These are phyloP conservation scores for Emericellopsis terricola DNA, from an alignment of 495 filamentous ascomycete genomes.

Conservation along the genomic window DNA sequence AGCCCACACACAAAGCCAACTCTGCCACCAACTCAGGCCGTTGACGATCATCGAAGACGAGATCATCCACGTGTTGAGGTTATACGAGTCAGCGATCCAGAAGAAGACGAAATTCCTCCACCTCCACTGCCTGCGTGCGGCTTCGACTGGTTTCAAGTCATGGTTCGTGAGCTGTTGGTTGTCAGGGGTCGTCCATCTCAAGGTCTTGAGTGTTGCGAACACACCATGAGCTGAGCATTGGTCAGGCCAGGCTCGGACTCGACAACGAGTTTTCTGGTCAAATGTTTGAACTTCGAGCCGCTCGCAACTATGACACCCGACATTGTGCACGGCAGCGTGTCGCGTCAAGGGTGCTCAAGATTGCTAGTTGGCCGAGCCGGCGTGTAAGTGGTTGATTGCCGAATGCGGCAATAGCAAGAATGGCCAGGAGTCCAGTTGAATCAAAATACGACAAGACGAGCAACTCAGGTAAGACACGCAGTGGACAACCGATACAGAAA, in stretches of 20 bases:
- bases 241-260: conserved; percentile 61
- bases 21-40: conserved; percentile 88
- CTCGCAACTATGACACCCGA: too few relatives aligned
- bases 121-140: conserved; percentile 70
- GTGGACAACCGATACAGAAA: too few relatives aligned
- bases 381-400: too few relatives aligned
- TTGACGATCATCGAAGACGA: conserved; percentile 57
- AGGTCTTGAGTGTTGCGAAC: not conserved
- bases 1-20: conserved; percentile 79
- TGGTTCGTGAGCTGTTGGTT: conserved; percentile 51
- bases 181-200: conserved; percentile 1
- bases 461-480: too few relatives aligned
- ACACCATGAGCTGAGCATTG: conserved; percentile 62
- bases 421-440: too few relatives aligned
- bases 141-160: conserved; percentile 84
- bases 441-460: too few relatives aligned
- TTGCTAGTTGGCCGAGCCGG: too few relatives aligned
- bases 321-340: too few relatives aligned
- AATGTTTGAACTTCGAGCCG: conserved; percentile 3
- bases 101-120: conserved; percentile 81
- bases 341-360: too few relatives aligned
- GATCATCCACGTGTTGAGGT: conserved; percentile 99
- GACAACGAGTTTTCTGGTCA: conserved; percentile 45
- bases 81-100: conserved; percentile 88
- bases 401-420: too few relatives aligned